A percentile compares a stretch with the other conserved stretches of the same genome.
Evolutionary conservation across 1,139 yeast genomes (phyloP).

Genomic region (Kodamaea derodonti): DNA sequence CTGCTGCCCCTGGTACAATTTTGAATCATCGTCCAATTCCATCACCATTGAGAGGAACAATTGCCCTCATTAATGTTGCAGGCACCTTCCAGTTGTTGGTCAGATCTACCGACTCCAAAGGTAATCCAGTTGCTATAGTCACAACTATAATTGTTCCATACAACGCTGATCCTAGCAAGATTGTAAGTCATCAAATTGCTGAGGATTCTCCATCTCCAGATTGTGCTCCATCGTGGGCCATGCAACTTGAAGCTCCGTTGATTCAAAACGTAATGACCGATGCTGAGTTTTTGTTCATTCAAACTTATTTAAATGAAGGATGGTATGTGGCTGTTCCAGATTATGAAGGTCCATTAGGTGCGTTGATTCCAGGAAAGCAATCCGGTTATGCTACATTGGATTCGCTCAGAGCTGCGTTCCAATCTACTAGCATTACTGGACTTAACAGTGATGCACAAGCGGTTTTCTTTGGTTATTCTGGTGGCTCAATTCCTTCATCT

Average conservation of each 20-base stretch:
- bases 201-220: slow-evolving; percentile 26
- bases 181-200: slow-evolving; percentile 34
- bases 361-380: slow-evolving; percentile 27
- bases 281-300: slow-evolving; percentile 19
- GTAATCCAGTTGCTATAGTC: slow-evolving; percentile 27
- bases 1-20: slow-evolving; percentile 19
- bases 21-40: slow-evolving; percentile 24
- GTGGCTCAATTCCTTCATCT: slow-evolving; percentile 31
- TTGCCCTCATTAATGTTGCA: slow-evolving; percentile 12
- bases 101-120: slow-evolving; percentile 29
- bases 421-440: slow-evolving; percentile 20
- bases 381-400: slow-evolving; percentile 28
- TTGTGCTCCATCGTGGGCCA: slow-evolving; percentile 33
- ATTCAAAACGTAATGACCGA: slow-evolving; percentile 15
- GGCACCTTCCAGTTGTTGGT: slow-evolving; percentile 29
- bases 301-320: slow-evolving; percentile 21
- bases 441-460: slow-evolving; percentile 20
- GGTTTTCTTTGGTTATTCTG: slow-evolving; percentile 35
- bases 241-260: slow-evolving; percentile 14
- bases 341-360: slow-evolving; percentile 27
- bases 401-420: slow-evolving; percentile 23
- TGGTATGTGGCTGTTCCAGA: slow-evolving; percentile 33
- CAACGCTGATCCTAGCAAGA: slow-evolving; percentile 24
- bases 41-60: slow-evolving; percentile 13
- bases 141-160: slow-evolving; percentile 31